A percentile compares a stretch with the other conserved stretches of the same genome.
phyloP scores from a whole-genome alignment of 2,329 filamentous ascomycete species.

The Fusarium decemcellulare region DNA sequence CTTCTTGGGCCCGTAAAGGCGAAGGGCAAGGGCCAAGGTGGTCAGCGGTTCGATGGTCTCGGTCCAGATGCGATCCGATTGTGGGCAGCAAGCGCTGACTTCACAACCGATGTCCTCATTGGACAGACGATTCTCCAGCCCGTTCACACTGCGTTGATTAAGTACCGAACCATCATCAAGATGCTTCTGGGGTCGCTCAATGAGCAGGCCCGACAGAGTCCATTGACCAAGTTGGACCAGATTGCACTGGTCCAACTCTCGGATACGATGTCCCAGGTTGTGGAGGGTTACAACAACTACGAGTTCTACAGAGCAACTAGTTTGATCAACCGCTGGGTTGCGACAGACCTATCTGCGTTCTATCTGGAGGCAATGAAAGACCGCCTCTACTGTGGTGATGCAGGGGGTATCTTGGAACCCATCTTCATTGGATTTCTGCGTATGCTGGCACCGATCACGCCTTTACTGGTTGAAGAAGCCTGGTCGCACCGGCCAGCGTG shows the following conservation, averaged over 20 bases:
- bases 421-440: conserved; percentile 81
- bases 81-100: conserved; percentile 94
- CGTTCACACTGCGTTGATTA: conserved; percentile 83
- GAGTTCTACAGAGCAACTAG: conserved; percentile 87
- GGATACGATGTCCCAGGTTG: conserved; percentile 75
- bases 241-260: conserved; percentile 84
- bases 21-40: conserved; percentile 63
- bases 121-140: conserved; percentile 83
- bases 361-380: conserved; percentile 97
- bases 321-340: conserved; percentile 84
- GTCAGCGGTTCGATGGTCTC: conserved; percentile 73
- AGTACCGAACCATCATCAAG: conserved; percentile 91
- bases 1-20: conserved; percentile 79
- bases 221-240: conserved; percentile 75
- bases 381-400: conserved; percentile 86
- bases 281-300: conserved; percentile 75
- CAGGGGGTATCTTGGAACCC: conserved; percentile 73
- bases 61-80: conserved; percentile 90
- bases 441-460: conserved; percentile 86
- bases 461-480: conserved; percentile 88
- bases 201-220: conserved; percentile 63
- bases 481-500: conserved; percentile 82
- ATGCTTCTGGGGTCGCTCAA: conserved; percentile 87
- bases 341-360: conserved; percentile 88
- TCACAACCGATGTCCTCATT: conserved; percentile 88